Percentiles rank a stretch among this genome's conserved stretches.
Evolutionary conservation across 345 rosid genomes (phyloP).

Genomic region (Rhizophora apiculata): DNA sequence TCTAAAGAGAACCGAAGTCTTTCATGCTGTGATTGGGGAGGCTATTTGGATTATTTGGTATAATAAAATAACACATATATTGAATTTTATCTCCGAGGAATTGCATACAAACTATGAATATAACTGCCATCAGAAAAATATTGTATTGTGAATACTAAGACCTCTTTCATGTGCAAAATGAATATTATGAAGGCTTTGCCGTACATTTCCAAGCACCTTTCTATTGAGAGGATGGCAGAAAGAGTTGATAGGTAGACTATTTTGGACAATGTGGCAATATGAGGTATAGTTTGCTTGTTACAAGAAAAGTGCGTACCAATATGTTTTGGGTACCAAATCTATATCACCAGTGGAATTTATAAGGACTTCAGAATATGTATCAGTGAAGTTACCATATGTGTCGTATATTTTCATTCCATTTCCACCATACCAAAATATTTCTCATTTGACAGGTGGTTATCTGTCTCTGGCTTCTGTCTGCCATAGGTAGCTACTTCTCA

Average conservation of each 20-base stretch:
- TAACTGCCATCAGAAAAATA: too few species aligned
- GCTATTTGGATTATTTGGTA: background rate
- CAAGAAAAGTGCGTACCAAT: background rate
- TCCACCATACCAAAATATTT: background rate
- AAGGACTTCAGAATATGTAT: background rate
- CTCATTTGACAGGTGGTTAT: conserved; percentile 66
- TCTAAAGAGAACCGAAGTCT: background rate
- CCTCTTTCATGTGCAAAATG: background rate
- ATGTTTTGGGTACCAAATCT: background rate
- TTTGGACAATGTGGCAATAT: too few species aligned
- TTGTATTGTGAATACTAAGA: too few species aligned
- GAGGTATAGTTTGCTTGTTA: background rate
- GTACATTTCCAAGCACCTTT: background rate
- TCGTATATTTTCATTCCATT: background rate
- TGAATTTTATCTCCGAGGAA: too few species aligned
- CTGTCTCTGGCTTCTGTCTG: conserved; percentile 85
- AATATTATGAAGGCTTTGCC: background rate
- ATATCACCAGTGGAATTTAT: background rate
- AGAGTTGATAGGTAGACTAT: background rate
- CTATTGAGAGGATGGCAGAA: background rate
- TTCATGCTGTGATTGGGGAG: background rate
- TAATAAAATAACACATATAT: too few species aligned
- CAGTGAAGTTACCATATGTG: background rate
- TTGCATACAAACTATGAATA: too few species aligned
- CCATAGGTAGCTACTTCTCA: conserved; percentile 73